Evolutionary conservation across 192 early-diverging fungal genomes (phyloP), one percentile per base, ranked within the genome.

Genomic region (Phlyctochytrium planicorne): DNA sequence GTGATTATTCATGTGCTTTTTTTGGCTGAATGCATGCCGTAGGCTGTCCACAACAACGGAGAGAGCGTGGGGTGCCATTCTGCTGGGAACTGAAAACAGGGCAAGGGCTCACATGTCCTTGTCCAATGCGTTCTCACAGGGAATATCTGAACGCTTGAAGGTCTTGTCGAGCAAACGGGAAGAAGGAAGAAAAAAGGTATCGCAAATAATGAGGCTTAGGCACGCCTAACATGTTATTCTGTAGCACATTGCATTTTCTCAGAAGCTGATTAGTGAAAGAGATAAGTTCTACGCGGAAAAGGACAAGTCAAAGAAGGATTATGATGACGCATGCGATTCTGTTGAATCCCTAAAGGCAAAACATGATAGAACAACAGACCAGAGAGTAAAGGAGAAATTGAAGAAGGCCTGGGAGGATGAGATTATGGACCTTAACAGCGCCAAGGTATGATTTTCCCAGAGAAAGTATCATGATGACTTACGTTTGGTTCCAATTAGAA

Each of bases 101-200:
- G 76, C 85, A 20, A 73, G 78, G 56, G 70, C 76, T 16, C 82
- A 88, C 31, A 55, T 74, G 29, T 55, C 70, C 31, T 76, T 82
- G 16, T 67, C 84, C 20, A 88, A 93, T 2, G 71, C 77, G 10
- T 57, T 93, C 23, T 76, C 74, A 47, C 67, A 70, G 12, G 60
- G 47, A 17, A 70, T 90, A 25, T 53, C 76, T 3, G 89, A 93
- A 35, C 70, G 69, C 31, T 63, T 90, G 3, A 91, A 89, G 70
- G 62, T 65, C 12, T 31, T 88, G 1, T 63, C 71, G 10, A 52
- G 63, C 2, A 85, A 85, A 66, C 85, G 87, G 60, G 90, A 93
- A 35, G 87, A 93, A 34, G 74, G 86, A 0, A 55, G 83, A 33
- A 91, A 90, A 70, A 91, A 89, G 81, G 89, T 88, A 70, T 47